These are phyloP conservation scores for Hortaea sp. DNA, from an alignment of 2,329 filamentous ascomycete genomes.

Conservation along the genomic window DNA sequence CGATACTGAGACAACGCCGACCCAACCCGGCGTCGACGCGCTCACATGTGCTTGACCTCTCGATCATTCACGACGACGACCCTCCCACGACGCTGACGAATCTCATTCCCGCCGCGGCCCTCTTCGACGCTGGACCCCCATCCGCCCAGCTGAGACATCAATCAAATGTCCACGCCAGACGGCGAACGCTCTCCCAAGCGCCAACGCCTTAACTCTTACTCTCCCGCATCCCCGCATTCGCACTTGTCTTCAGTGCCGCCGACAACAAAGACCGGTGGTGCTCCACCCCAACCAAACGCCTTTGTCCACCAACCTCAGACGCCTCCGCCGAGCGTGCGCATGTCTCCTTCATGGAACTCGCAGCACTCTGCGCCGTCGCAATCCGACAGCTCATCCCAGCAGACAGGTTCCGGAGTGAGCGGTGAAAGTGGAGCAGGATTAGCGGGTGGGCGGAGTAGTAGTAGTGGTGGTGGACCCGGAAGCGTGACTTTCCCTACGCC, in stretches of 20 bases:
- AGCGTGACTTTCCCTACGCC: slow-evolving; percentile 29
- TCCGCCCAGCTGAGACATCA: not conserved
- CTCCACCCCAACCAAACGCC: slow-evolving; percentile 31
- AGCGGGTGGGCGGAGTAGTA: slow-evolving; percentile 8
- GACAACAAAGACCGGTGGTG: slow-evolving; percentile 8
- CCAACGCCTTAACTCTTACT: slow-evolving; percentile 31
- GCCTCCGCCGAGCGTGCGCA: slow-evolving; percentile 38
- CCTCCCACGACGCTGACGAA: too few relatives aligned
- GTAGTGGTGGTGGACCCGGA: slow-evolving; percentile 5
- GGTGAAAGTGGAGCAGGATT: not conserved
- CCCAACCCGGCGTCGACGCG: too few relatives aligned
- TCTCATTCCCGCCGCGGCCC: too few relatives aligned
- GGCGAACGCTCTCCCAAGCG: slow-evolving; percentile 26
- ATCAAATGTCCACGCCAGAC: slow-evolving; percentile 18
- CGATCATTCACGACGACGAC: too few relatives aligned
- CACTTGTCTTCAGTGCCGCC: too few relatives aligned
- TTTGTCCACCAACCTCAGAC: slow-evolving; percentile 34
- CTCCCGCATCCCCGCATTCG: slow-evolving; percentile 32
- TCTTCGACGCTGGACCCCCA: not conserved
- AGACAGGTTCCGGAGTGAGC: too few relatives aligned
- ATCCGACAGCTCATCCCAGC: not conserved
- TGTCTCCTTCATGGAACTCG: slow-evolving; percentile 36
- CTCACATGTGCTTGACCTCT: too few relatives aligned
- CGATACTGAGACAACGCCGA: too few relatives aligned
- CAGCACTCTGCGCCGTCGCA: slow-evolving; percentile 16